A percentile compares a stretch with the other conserved stretches of the same genome.
Evolutionary conservation across 2,329 filamentous ascomycete species (phyloP).

Genomic region (Cladosporium sp.): DNA sequence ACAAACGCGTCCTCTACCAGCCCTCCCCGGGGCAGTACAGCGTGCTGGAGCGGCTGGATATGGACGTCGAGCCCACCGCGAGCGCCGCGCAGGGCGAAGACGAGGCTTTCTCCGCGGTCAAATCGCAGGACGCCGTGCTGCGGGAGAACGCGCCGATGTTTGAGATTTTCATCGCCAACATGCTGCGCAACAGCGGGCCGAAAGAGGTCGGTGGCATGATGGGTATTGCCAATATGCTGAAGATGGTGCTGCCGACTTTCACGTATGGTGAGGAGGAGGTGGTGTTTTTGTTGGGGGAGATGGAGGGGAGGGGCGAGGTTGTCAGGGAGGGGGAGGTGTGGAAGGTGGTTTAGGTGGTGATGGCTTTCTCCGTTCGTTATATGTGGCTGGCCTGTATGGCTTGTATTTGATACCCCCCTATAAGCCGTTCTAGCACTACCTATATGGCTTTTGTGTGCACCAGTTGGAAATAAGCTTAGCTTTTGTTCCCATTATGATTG

Average conservation of each 20-base stretch:
- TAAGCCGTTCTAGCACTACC: too few relatives aligned
- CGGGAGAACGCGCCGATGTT: conserved; percentile 71
- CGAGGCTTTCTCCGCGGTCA: conserved; percentile 45
- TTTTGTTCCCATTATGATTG: too few relatives aligned
- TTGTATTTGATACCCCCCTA: too few relatives aligned
- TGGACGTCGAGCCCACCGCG: conserved; percentile 32
- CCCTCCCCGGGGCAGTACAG: conserved; percentile 51
- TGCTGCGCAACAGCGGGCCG: conserved; percentile 77
- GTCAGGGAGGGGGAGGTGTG: conserved; percentile 29
- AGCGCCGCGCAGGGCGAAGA: conserved; percentile 25
- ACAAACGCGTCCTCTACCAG: conserved; percentile 61
- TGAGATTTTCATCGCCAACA: conserved; percentile 87
- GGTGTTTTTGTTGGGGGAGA: conserved; percentile 70
- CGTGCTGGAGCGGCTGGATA: conserved; percentile 63
- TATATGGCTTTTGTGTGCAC: too few relatives aligned
- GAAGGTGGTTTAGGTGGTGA: conserved; percentile 17
- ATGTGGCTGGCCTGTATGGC: too few relatives aligned
- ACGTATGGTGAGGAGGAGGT: conserved; percentile 87
- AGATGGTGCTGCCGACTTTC: conserved; percentile 85
- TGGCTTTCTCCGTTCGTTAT: too few relatives aligned
- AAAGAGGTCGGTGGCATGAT: conserved; percentile 65
- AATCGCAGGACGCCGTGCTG: conserved; percentile 54
- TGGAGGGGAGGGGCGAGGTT: conserved; percentile 69
- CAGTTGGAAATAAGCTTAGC: too few relatives aligned
- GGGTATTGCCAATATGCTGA: conserved; percentile 90